Base-by-base conservation (phyloP, 2,329 filamentous ascomycete genomes). In the Talaromyces atroroseus region DNA sequence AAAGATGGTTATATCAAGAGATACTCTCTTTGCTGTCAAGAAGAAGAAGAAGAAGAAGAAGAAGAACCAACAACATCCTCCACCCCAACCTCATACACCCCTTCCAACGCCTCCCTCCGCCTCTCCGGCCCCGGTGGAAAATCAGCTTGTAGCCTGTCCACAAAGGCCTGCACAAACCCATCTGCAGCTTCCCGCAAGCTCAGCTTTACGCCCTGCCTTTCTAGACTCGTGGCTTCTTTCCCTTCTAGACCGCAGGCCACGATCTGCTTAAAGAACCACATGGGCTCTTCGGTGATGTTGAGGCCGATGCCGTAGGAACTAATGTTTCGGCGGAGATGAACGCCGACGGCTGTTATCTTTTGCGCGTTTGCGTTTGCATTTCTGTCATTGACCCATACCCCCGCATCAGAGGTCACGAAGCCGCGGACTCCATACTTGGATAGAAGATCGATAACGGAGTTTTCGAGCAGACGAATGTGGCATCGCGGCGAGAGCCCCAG, bases 271-370 rank as follows among this genome's bases (percentile, higher is more conserved):
- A 78, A 75, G 65, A 82, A 86, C 81, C 83, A 89, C 61, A 78
- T 95, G 90, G 69, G 68, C 60, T 76, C 71, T 47, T 74, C 65
- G 1, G 72, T 75, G 5, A 77, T 70, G 63, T 77, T 77, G 53
- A 96, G 69, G 2, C 89, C 92, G 34, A 95, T 80, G 6, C 94
- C 94, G 70, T 95, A 88, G 59, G 87, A 89, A 23, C 86, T 91
- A 38, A 97, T 81, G 71, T 95, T 86, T 47, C 92, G 79, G 14
- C 91, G 79, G 60, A 96, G 81, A 74, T 97, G 92, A n/a, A 99
- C 90, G 0, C 94, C 94, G 44, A 97, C 77, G 0, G 92, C 91
- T 0, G 90, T 90, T 63, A 99, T 91, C 77, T 97, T 99, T 51
- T 59, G 70, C 63, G 62, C 64, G 57, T 59, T 36, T 38, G 29